Conservation (phyloP, 2,329 filamentous ascomycete genomes). For the Beauveria medogensis region DNA sequence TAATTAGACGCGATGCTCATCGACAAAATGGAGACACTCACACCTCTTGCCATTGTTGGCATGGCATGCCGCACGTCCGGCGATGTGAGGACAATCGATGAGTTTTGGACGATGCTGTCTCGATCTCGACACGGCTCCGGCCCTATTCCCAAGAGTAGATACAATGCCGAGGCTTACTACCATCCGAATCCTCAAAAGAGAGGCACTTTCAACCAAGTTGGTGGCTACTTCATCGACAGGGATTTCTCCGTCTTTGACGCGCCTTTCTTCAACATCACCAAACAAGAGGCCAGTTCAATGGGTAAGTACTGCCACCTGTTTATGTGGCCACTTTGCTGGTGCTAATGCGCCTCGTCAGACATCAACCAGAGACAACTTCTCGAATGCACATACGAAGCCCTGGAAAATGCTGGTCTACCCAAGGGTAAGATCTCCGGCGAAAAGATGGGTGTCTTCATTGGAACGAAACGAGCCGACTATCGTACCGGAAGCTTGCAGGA, state of each 20-base stretch:
- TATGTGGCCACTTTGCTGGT: background rate
- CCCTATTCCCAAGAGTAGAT: constrained; percentile 37
- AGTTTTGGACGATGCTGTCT: constrained; percentile 38
- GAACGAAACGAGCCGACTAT: constrained; percentile 40
- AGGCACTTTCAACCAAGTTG: constrained; percentile 29
- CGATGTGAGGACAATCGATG: constrained; percentile 30
- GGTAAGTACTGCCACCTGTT: constrained; percentile 14
- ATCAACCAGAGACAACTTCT: constrained; percentile 45
- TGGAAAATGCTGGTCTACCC: constrained; percentile 43
- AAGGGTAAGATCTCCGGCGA: constrained; percentile 35
- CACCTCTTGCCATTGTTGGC: constrained; percentile 38
- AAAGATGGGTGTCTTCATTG: constrained; percentile 43
- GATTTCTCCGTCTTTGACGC: constrained; percentile 42
- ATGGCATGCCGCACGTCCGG: constrained; percentile 40
- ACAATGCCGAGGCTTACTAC: constrained; percentile 34
- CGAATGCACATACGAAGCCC: constrained; percentile 45
- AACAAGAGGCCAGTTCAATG: constrained; percentile 43
- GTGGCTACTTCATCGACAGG: constrained; percentile 35
- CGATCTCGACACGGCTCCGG: constrained; percentile 32
- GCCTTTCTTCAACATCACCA: constrained; percentile 44
- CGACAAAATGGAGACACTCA: background rate
- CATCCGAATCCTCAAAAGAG: constrained; percentile 36
- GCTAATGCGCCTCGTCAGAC: constrained; percentile 23
- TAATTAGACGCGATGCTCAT: background rate
- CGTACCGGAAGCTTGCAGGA: constrained; percentile 37